phyloP scores from a whole-genome alignment of 257 asterid genomes.

The Jasminum sambac region DNA sequence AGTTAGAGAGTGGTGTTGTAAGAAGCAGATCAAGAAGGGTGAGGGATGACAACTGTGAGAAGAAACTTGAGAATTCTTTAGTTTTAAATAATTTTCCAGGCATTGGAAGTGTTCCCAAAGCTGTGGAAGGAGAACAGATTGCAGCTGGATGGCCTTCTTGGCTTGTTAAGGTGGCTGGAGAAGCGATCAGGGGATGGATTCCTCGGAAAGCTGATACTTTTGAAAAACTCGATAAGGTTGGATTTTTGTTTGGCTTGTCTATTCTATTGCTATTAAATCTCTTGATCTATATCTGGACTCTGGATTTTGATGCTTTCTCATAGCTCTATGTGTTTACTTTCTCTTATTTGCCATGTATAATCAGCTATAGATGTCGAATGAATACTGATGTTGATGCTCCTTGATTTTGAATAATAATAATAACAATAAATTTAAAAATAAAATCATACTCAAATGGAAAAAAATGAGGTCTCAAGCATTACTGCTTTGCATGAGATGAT shows the following conservation, averaged over 20 bases:
- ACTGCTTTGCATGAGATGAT: not conserved
- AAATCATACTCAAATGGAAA: no score
- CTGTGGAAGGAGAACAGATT: slow-evolving; percentile 73
- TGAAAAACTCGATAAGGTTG: slow-evolving; percentile 91
- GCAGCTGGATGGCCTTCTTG: slow-evolving; percentile 99
- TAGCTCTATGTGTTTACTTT: not conserved
- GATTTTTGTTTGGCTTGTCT: slow-evolving; percentile 17
- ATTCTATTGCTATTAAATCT: slow-evolving; percentile 2
- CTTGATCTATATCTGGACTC: not conserved
- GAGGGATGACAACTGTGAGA: slow-evolving; percentile 65
- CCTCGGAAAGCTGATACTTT: slow-evolving; percentile 82
- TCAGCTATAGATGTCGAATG: not conserved
- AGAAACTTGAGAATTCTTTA: slow-evolving; percentile 41
- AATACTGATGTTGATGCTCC: not conserved
- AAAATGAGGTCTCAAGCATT: not conserved
- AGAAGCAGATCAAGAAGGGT: slow-evolving; percentile 63
- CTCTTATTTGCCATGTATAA: not conserved
- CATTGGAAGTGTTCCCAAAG: slow-evolving; percentile 58
- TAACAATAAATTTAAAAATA: no score
- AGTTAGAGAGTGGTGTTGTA: slow-evolving; percentile 42
- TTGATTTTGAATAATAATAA: not conserved
- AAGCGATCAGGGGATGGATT: slow-evolving; percentile 87
- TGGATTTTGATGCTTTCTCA: not conserved
- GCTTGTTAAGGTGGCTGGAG: slow-evolving; percentile 86
- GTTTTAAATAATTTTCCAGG: slow-evolving; percentile 44